Conservation (phyloP, 2,329 filamentous ascomycete species). For the Alternaria gansuensis region DNA sequence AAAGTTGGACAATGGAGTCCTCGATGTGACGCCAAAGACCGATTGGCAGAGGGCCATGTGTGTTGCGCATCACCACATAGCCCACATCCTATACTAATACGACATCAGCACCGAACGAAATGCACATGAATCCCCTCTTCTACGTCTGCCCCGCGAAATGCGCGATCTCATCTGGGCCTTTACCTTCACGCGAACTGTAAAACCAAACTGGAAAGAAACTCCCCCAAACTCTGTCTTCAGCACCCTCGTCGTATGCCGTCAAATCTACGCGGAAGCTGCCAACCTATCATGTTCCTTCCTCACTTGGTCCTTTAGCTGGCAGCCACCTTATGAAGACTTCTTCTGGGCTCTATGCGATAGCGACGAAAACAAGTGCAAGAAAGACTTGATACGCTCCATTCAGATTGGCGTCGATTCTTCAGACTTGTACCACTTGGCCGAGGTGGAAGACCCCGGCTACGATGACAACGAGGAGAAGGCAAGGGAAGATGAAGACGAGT, state of each 20-base stretch:
- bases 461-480: neutral
- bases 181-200: neutral
- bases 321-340: neutral
- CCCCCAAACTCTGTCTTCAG: neutral
- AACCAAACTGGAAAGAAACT: neutral
- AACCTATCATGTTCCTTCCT: neutral
- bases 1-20: neutral
- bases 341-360: neutral
- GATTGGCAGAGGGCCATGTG: conserved; percentile 3
- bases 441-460: conserved; percentile 8
- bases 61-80: neutral
- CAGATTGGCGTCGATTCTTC: conserved; percentile 7
- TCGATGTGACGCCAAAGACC: neutral
- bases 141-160: conserved; percentile 10
- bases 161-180: conserved; percentile 11
- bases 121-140: neutral
- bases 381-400: neutral
- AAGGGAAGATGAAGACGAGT: neutral
- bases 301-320: neutral
- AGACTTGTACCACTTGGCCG: conserved; percentile 1
- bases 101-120: neutral
- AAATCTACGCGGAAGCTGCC: conserved; percentile 6
- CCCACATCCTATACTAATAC: neutral
- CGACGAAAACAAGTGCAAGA: neutral
- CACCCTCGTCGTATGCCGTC: conserved; percentile 3